Percentiles rank a stretch among this genome's conserved stretches.
These are phyloP conservation scores for Trichomonascaceae sp. DNA, from an alignment of 1,139 yeast species.

Conservation along the genomic window DNA sequence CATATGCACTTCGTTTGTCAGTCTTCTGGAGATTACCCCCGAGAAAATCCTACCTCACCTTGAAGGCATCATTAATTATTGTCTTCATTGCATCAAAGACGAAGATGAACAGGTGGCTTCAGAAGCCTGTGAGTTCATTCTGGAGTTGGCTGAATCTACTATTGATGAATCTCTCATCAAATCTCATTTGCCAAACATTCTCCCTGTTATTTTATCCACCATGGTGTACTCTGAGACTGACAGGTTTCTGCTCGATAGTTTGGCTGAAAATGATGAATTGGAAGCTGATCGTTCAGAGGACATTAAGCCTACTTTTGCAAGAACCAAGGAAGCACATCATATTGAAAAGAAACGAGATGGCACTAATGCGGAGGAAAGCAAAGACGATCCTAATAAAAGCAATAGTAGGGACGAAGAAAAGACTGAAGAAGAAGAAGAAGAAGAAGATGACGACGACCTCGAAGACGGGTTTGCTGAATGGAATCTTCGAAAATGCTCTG, in stretches of 20 bases:
- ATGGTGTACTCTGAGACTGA: constrained; percentile 91
- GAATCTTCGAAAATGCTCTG: constrained; percentile 90
- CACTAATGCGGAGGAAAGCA: constrained; percentile 11
- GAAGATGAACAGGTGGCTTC: constrained; percentile 69
- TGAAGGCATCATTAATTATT: constrained; percentile 77
- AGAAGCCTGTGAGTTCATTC: constrained; percentile 88
- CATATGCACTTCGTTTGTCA: constrained; percentile 74
- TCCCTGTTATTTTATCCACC: constrained; percentile 70
- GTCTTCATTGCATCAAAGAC: constrained; percentile 71
- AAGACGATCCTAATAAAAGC: constrained; percentile 44
- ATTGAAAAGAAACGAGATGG: constrained; percentile 28
- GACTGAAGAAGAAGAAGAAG: constrained; percentile 46
- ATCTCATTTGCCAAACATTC: constrained; percentile 53
- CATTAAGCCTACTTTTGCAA: constrained; percentile 70
- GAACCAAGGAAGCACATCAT: constrained; percentile 58
- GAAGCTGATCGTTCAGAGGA: constrained; percentile 86
- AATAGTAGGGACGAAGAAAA: constrained; percentile 34
- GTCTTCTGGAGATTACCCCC: constrained; percentile 68
- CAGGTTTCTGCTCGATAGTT: constrained; percentile 54
- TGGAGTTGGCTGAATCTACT: constrained; percentile 62
- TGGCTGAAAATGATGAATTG: constrained; percentile 60
- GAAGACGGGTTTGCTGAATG: constrained; percentile 65
- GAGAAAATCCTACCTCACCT: constrained; percentile 76
- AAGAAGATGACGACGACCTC: constrained; percentile 61
- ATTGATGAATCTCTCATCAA: constrained; percentile 33